Evolutionary conservation across 257 asterid genomes (phyloP).

Genomic region (Solanum peruvianum): DNA sequence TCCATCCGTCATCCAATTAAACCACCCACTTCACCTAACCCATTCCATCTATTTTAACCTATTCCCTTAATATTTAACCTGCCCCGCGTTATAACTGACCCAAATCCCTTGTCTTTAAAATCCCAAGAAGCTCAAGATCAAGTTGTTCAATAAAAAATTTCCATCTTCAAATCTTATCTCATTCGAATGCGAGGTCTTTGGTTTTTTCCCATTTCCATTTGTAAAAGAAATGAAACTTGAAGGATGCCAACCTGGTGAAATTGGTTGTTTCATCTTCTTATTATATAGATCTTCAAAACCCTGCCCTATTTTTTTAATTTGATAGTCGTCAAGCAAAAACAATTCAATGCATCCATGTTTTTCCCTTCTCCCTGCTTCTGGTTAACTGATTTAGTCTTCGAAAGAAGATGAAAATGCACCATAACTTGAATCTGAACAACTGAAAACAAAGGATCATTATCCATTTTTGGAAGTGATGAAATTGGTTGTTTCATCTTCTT

Average conservation of each 20-base stretch:
- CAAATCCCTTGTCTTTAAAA: not conserved
- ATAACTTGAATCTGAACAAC: not conserved
- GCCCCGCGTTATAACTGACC: not conserved
- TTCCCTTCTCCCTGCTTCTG: not conserved
- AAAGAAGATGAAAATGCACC: not conserved
- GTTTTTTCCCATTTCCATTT: conserved; percentile 24
- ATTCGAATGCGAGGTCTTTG: conserved; percentile 17
- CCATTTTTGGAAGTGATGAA: not conserved
- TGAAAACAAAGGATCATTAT: not conserved
- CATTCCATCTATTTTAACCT: not conserved
- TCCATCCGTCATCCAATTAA: not conserved
- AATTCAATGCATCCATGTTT: not conserved
- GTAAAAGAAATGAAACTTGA: conserved; percentile 44
- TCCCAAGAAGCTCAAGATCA: not conserved
- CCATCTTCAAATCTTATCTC: conserved; percentile 12
- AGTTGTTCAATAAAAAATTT: not conserved
- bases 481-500: not conserved
- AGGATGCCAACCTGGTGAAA: conserved; percentile 49
- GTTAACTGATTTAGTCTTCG: not conserved
- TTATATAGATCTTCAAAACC: conserved; percentile 27
- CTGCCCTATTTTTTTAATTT: not conserved
- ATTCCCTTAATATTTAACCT: not conserved
- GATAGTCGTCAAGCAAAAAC: not conserved
- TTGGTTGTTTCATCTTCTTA: conserved; percentile 31
- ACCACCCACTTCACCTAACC: not conserved